These are phyloP conservation scores for Penicillium sumatraense DNA, from an alignment of 2,329 filamentous ascomycete genomes.

Conservation along the genomic window DNA sequence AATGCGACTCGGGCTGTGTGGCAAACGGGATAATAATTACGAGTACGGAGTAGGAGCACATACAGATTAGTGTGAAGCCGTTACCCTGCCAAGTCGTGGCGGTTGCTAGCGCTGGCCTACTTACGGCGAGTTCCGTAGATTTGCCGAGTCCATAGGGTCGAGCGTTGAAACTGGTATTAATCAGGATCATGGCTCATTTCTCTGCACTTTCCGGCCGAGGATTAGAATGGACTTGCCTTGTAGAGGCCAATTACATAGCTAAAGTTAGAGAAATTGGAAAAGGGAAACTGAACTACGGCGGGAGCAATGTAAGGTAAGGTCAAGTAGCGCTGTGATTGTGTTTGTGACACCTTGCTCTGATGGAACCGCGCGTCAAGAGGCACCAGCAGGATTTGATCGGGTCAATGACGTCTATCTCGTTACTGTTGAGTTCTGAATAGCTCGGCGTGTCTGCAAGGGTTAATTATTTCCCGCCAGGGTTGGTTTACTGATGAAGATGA, in stretches of 20 bases:
- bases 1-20: background rate
- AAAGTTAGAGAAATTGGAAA: no score
- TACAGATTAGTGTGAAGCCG: background rate
- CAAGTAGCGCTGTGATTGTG: background rate
- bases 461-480: background rate
- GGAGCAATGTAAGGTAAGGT: background rate
- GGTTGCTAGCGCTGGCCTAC: background rate
- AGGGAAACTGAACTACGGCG: background rate
- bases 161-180: constrained; percentile 1
- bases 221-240: no score
- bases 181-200: constrained; percentile 1
- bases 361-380: background rate
- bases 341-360: background rate
- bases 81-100: constrained; percentile 1
- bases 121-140: background rate
- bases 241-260: no score
- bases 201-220: background rate
- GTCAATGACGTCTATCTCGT: background rate
- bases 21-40: background rate
- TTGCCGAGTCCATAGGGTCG: constrained; percentile 1
- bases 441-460: background rate
- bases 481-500: background rate
- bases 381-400: background rate
- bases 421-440: background rate
- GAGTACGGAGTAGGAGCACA: background rate